Evolutionary conservation across 257 asterid species (phyloP).

Genomic region (Ballota nigra): DNA sequence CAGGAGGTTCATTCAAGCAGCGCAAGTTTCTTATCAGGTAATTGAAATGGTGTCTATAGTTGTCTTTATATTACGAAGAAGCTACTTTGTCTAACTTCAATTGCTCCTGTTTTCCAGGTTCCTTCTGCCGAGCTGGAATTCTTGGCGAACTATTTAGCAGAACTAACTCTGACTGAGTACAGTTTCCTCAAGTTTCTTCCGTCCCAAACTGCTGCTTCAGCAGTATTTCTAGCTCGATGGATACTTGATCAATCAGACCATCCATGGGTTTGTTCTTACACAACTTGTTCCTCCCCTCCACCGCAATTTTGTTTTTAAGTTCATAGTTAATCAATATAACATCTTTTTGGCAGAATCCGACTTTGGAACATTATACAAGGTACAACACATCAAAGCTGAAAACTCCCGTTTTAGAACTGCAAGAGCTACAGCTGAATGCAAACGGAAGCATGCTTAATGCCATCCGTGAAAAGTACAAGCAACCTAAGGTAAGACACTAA

Average conservation of each 20-base stretch:
- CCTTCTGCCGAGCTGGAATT: slow-evolving; percentile 91
- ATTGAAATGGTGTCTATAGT: slow-evolving; percentile 7
- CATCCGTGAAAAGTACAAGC: slow-evolving; percentile 83
- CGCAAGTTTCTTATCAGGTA: slow-evolving; percentile 83
- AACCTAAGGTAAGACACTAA: slow-evolving; percentile 54
- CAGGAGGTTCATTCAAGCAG: slow-evolving; percentile 99
- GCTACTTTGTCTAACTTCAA: slow-evolving; percentile 11
- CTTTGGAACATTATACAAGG: slow-evolving; percentile 82
- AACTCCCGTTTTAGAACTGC: slow-evolving; percentile 57
- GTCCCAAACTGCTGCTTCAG: slow-evolving; percentile 88
- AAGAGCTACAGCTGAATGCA: slow-evolving; percentile 64
- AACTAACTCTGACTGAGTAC: slow-evolving; percentile 77
- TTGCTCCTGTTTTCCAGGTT: slow-evolving; percentile 49
- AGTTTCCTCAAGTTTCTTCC: slow-evolving; percentile 83
- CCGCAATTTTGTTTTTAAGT: neutral
- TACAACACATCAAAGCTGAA: slow-evolving; percentile 56
- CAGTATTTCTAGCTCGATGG: slow-evolving; percentile 95
- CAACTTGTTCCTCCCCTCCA: slow-evolving; percentile 3
- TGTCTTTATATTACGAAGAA: slow-evolving; percentile 21
- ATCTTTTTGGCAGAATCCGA: slow-evolving; percentile 61
- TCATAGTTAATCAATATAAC: neutral
- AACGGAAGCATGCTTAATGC: slow-evolving; percentile 46
- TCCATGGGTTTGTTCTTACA: slow-evolving; percentile 78
- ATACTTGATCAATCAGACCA: slow-evolving; percentile 86
- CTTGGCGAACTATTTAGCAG: slow-evolving; percentile 91